Evolutionary conservation across 1,139 yeast species (phyloP), one percentile per base, ranked within the genome.

Genomic region (Diutina catenulata): DNA sequence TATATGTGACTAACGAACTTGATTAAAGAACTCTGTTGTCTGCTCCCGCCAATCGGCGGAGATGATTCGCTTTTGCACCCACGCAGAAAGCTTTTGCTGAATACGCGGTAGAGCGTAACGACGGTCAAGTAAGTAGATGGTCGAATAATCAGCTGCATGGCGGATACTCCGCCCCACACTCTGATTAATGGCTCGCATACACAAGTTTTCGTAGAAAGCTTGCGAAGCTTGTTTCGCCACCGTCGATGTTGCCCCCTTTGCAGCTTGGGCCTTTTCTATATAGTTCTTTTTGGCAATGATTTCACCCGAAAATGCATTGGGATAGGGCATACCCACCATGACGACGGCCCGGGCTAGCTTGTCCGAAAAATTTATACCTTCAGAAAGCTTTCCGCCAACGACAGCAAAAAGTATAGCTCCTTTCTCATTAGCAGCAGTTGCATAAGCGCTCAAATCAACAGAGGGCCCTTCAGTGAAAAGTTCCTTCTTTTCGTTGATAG

Each of bases 141-240:
- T 68, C 0, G 97, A 79, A 50, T 82, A 87, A 55, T 91, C 98
- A 36, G 71, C 68, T 21, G 70, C 70, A 55, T 88, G 95, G 42
- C 98, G 64, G 28, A 88, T 88, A 16, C 96, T 86, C 48, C 98
- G 69, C 1, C 97, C 98, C 15, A 91, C 80, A 57, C 94, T 78
- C 57, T 88, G 98, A 52, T 88, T 88, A 2, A 88, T 86, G 0
- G 95, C 82, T 42, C 91, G 72, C 94, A 91, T 82, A 53, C 96
- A 87, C 8, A 86, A 64, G 51, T 84, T 86, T 48, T 87, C 95
- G 49, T 83, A 81, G 49, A 75, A 86, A 33, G 68, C 71, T n/a
- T 60, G 58, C 2, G 81, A 67, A n/a, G 64, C 66, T 3, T 55
- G 62, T 23, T 47, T 48, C 0, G 81, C 80, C 27, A 59, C 60